Evolutionary conservation across 2,329 filamentous ascomycete genomes (phyloP), one percentile per base, ranked within the genome.

Genomic region (Fusarium subtropicale): DNA sequence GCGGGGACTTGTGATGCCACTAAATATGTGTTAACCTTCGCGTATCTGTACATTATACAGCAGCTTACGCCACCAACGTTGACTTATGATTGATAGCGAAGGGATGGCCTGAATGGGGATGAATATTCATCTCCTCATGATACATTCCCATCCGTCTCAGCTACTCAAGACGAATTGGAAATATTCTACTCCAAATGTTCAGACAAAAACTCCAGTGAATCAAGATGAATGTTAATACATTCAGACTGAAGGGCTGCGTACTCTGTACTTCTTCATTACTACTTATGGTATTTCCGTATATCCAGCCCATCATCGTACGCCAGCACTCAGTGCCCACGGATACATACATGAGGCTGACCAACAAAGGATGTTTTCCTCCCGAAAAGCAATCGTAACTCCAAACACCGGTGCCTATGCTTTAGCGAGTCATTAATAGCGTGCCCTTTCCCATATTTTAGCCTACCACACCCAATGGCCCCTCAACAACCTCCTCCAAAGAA

Each of bases 401-500:
- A 53, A 45, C 57, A 51, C 66, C 66, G 26, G 34, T 70, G 24
- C 48, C 64, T 59, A 69, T 64, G 48, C 50, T 60, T 56, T 42
- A 48, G 44, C 28, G 18, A 39, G 16, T 56, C 46, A 64, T 70
- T 51, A 53, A n/a, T 22, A 18, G 18, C 15, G 20, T 31, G 28
- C 50, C 28, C 31, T 31, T 20, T 36, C 42, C 28, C 30, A 13
- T 39, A 22, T 22, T 44, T 69, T 33, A 69, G 26, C 67, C 54
- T 16, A 64, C 58, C 44, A 71, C 58, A 12, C 67, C 67, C n/a
- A 71, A 38, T 26, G 67, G 54, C 16, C 67, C 67, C 42, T 61
- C 59, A 31, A 56, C 68, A 10, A 68, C 55, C 18, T 69, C 65
- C 44, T 79, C 75, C 20, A 79, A 60, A 33, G 79, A 81, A 20